phyloP scores from a whole-genome alignment of 1,284 basidiomycete genomes.

The Moniliophthora roreri region DNA sequence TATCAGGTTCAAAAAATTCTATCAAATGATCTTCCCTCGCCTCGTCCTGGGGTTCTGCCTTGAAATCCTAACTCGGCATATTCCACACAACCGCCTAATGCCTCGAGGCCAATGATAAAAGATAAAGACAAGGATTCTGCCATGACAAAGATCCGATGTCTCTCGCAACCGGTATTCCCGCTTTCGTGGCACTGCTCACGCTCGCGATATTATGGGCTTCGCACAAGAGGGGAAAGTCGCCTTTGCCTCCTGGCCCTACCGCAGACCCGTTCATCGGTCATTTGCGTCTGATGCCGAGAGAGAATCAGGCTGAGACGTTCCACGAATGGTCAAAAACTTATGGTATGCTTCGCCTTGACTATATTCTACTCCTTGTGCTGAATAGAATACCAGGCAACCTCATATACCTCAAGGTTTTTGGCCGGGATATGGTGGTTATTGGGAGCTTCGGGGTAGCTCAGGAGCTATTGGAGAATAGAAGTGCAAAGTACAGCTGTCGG shows the following conservation, averaged over 20 bases:
- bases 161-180: no score
- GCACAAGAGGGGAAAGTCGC: no score
- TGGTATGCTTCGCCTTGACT: slow-evolving; percentile 13
- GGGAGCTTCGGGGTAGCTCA: slow-evolving; percentile 12
- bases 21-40: no score
- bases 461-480: slow-evolving; percentile 16
- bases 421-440: slow-evolving; percentile 12
- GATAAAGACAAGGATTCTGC: no score
- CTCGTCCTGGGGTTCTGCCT: no score
- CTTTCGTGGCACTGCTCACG: no score
- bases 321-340: slow-evolving; percentile 20
- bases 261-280: slow-evolving; percentile 19
- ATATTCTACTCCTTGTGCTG: neutral
- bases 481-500: slow-evolving; percentile 16
- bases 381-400: slow-evolving; percentile 13
- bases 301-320: slow-evolving; percentile 14
- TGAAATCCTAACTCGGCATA: no score
- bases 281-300: slow-evolving; percentile 12
- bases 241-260: slow-evolving; percentile 19
- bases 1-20: no score
- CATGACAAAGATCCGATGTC: no score
- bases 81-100: no score
- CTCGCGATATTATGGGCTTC: no score
- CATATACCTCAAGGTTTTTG: slow-evolving; percentile 12
- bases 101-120: no score